Conservation (phyloP, 2,329 filamentous ascomycete species). For the Colletotrichum sp. region DNA sequence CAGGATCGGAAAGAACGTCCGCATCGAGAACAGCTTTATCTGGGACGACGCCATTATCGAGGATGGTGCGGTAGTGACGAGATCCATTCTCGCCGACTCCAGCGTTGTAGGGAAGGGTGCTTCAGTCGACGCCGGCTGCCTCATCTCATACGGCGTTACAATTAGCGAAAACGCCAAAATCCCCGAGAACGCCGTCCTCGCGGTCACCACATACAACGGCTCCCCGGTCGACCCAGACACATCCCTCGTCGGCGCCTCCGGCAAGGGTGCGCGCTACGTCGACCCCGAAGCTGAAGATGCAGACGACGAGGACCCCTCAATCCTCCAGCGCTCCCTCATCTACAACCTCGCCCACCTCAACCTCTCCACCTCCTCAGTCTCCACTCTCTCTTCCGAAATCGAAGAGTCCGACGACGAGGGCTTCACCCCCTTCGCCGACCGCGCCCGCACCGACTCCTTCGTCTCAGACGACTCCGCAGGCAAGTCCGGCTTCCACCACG, state of each 20-base stretch:
- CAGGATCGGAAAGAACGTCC: conserved; percentile 84
- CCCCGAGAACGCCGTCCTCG: conserved; percentile 34
- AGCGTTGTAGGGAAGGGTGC: conserved; percentile 75
- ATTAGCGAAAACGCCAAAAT: conserved; percentile 67
- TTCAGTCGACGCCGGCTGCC: conserved; percentile 71
- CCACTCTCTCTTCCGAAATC: conserved; percentile 67
- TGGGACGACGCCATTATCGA: conserved; percentile 86
- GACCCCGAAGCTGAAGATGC: conserved; percentile 54
- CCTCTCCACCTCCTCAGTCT: conserved; percentile 60
- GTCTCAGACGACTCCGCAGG: conserved; percentile 74
- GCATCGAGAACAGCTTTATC: conserved; percentile 79
- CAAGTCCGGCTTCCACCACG: conserved; percentile 74
- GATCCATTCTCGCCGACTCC: conserved; percentile 78
- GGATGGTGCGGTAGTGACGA: conserved; percentile 73
- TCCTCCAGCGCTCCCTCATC: conserved; percentile 60
- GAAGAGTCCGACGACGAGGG: conserved; percentile 72
- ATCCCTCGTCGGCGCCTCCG: conserved; percentile 51
- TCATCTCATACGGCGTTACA: conserved; percentile 80
- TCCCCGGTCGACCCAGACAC: conserved; percentile 44
- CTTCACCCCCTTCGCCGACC: conserved; percentile 49
- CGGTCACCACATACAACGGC: conserved; percentile 41
- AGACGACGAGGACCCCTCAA: conserved; percentile 54
- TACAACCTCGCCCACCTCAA: conserved; percentile 59
- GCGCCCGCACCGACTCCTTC: conserved; percentile 73
- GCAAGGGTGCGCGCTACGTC: conserved; percentile 55